These are phyloP conservation scores for Malus hybrid DNA, from an alignment of 331 rosid genomes.

Conservation along the genomic window DNA sequence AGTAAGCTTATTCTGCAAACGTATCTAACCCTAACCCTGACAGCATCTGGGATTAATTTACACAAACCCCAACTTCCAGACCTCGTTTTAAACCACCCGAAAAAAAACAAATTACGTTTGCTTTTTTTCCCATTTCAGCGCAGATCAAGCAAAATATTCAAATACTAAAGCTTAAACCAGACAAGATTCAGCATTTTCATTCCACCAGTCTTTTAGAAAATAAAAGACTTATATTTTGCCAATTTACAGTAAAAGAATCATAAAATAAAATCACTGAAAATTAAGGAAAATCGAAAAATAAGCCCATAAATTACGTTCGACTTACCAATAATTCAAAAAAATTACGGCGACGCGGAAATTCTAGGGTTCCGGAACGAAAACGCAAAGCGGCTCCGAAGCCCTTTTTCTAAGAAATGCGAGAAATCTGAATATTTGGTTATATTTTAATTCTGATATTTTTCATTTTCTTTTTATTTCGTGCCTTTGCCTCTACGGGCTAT, in stretches of 20 bases:
- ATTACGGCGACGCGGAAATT: constrained; percentile 24
- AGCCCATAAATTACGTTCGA: constrained; percentile 5
- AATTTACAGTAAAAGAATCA: constrained; percentile 11
- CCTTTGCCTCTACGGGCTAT: constrained; percentile 6
- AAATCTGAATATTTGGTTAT: constrained; percentile 16
- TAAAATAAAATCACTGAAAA: constrained; percentile 9
- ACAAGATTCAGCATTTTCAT: constrained; percentile 6
- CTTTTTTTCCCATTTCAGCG: not conserved
- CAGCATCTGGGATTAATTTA: not conserved
- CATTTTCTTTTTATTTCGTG: not conserved
- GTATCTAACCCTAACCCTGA: not conserved
- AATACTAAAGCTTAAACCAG: not conserved
- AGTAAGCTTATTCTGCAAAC: not conserved
- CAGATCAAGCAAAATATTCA: not conserved
- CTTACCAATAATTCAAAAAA: constrained; percentile 39
- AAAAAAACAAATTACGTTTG: not conserved
- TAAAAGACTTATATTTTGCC: not conserved
- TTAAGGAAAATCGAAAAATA: constrained; percentile 9
- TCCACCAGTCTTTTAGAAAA: not conserved
- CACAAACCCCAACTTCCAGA: constrained; percentile 12
- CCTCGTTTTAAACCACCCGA: not conserved
- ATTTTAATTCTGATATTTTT: constrained; percentile 4
- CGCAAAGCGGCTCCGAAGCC: constrained; percentile 19
- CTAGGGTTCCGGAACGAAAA: constrained; percentile 29
- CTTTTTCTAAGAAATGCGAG: constrained; percentile 23